These are phyloP conservation scores for Eragrostis tef DNA, from an alignment of 202 grass and related monocot genomes.

Conservation along the genomic window DNA sequence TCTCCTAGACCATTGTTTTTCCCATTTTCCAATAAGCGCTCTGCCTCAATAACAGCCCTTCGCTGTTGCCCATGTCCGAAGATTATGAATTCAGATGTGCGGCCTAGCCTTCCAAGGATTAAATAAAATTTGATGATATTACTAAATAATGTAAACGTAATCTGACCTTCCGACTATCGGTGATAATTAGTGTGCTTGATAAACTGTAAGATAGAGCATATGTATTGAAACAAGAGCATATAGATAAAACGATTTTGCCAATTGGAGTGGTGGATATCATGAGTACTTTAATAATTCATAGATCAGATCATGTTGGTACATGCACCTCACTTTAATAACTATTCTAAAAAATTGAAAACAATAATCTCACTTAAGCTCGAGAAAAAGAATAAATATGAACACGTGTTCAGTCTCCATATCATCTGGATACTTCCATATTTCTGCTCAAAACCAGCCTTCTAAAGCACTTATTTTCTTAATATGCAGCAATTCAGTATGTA, in stretches of 20 bases:
- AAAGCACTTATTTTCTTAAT: not conserved
- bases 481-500: not conserved
- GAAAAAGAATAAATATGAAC: not conserved
- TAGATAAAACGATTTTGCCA: constrained; percentile 30
- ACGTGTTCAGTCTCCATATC: constrained; percentile 6
- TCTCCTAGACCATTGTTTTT: constrained; percentile 47
- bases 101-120: constrained; percentile 67
- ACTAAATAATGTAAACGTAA: constrained; percentile 21
- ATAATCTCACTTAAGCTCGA: constrained; percentile 28
- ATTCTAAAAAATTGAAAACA: constrained; percentile 9
- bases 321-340: constrained; percentile 19
- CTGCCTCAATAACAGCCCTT: constrained; percentile 80
- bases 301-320: not conserved
- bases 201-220: constrained; percentile 35
- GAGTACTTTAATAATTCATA: not conserved
- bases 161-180: constrained; percentile 18
- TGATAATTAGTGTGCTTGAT: constrained; percentile 8
- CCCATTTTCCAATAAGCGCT: constrained; percentile 68
- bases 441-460: not conserved
- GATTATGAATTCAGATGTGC: constrained; percentile 88
- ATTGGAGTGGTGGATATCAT: constrained; percentile 30
- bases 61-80: constrained; percentile 94
- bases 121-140: not conserved
- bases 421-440: constrained; percentile 19
- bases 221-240: constrained; percentile 21